Conservation (phyloP, 495 filamentous ascomycete species). For the Platismatia glauca region DNA sequence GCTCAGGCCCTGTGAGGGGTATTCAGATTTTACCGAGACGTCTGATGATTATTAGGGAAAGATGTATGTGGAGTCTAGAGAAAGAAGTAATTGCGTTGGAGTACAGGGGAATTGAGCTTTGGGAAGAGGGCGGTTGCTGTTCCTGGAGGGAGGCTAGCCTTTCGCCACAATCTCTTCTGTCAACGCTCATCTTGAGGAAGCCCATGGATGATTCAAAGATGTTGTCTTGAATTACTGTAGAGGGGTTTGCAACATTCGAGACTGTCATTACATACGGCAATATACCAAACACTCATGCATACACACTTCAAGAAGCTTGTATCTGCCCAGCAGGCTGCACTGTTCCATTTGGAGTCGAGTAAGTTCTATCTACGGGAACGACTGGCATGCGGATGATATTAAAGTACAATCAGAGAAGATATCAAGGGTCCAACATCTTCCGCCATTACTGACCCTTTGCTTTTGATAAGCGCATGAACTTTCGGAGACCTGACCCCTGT, state of each 20-base stretch:
- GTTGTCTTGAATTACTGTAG: not conserved
- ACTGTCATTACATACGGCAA: too few relatives aligned
- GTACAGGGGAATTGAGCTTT: not conserved
- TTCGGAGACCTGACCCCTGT: not conserved
- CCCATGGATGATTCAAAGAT: not conserved
- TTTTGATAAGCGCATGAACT: not conserved
- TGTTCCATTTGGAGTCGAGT: not conserved
- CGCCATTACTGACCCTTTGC: slow-evolving; percentile 1
- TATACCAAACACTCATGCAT: too few relatives aligned
- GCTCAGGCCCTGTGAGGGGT: too few relatives aligned
- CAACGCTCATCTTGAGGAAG: not conserved
- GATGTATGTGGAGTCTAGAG: too few relatives aligned
- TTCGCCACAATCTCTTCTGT: not conserved
- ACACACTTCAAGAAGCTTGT: not conserved
- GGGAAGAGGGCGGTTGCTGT: not conserved
- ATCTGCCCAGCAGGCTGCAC: not conserved
- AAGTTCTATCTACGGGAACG: not conserved
- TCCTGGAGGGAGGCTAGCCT: not conserved
- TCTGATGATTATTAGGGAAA: not conserved
- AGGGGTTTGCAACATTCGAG: too few relatives aligned
- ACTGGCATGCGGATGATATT: not conserved
- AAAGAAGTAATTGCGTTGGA: not conserved
- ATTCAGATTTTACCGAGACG: too few relatives aligned
- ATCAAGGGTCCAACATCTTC: not conserved
- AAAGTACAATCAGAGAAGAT: not conserved